Evolutionary conservation across 2,329 filamentous ascomycete genomes (phyloP).

Genomic region (Dactylellina drechsleri): DNA sequence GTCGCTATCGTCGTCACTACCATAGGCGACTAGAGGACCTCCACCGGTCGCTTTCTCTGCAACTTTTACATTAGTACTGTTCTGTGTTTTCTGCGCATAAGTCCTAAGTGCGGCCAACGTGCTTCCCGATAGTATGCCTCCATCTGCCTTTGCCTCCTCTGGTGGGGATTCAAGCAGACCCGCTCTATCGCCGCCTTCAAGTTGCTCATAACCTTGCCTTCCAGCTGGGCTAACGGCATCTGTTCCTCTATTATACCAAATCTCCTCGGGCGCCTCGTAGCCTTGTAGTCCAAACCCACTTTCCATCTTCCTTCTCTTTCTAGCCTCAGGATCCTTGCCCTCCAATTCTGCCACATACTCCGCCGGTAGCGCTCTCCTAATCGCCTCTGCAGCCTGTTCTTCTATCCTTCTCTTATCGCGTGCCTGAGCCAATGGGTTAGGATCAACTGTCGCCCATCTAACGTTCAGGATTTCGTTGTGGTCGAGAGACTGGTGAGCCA

Average conservation of each 20-base stretch:
- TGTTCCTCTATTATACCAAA: constrained; percentile 86
- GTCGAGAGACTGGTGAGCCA: constrained; percentile 93
- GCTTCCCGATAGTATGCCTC: constrained; percentile 81
- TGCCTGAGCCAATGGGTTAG: constrained; percentile 93
- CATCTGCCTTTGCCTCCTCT: constrained; percentile 62
- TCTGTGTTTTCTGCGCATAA: constrained; percentile 63
- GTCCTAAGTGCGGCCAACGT: constrained; percentile 81
- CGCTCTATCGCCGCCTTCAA: constrained; percentile 62
- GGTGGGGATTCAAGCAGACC: constrained; percentile 61
- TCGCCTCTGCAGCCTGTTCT: constrained; percentile 94
- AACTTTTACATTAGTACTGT: constrained; percentile 61
- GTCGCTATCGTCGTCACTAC: constrained; percentile 78
- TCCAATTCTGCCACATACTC: constrained; percentile 95
- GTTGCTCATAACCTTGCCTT: constrained; percentile 67
- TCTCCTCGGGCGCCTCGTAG: constrained; percentile 91
- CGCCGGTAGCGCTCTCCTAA: constrained; percentile 84
- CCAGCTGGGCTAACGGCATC: constrained; percentile 72
- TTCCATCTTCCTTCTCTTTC: constrained; percentile 88
- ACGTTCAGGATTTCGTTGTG: constrained; percentile 94
- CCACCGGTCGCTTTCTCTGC: constrained; percentile 67
- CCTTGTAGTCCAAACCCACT: constrained; percentile 87
- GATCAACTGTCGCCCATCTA: constrained; percentile 94
- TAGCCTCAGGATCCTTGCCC: constrained; percentile 84
- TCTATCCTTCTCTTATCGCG: constrained; percentile 88
- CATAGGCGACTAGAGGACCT: constrained; percentile 86